These are phyloP conservation scores for Senna tora DNA, from an alignment of 306 rosid species.

Conservation along the genomic window DNA sequence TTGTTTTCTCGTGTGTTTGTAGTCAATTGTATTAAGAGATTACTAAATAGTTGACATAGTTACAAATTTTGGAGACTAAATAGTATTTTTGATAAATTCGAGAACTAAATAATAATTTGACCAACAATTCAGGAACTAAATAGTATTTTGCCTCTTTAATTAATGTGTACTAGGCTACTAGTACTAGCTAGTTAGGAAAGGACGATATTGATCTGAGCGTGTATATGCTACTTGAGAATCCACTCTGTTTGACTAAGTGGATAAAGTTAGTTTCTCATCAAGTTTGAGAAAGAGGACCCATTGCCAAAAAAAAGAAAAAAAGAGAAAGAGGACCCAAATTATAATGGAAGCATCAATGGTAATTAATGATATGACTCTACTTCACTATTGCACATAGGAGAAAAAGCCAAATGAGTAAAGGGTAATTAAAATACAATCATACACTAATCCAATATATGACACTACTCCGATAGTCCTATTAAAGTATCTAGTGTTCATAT, in stretches of 20 bases:
- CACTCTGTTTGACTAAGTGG: neutral
- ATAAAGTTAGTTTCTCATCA: neutral
- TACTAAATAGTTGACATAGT: no score
- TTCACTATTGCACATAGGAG: no score
- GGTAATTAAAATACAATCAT: slow-evolving; percentile 12
- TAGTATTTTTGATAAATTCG: no score
- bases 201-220: slow-evolving; percentile 3
- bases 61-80: no score
- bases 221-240: slow-evolving; percentile 17
- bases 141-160: no score
- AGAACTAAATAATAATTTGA: no score
- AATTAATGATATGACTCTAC: neutral
- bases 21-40: slow-evolving; percentile 1
- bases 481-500: slow-evolving; percentile 6
- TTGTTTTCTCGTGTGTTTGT: slow-evolving; percentile 16
- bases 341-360: neutral
- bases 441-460: neutral
- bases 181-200: neutral
- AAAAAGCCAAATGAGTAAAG: no score
- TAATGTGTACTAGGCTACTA: neutral
- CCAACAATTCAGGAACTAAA: no score
- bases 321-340: slow-evolving; percentile 4
- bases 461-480: no score
- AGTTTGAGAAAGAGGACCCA: slow-evolving; percentile 8
- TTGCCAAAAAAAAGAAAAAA: no score